Conservation (phyloP, 2,329 filamentous ascomycete species). For the Trichoderma atroviride region DNA sequence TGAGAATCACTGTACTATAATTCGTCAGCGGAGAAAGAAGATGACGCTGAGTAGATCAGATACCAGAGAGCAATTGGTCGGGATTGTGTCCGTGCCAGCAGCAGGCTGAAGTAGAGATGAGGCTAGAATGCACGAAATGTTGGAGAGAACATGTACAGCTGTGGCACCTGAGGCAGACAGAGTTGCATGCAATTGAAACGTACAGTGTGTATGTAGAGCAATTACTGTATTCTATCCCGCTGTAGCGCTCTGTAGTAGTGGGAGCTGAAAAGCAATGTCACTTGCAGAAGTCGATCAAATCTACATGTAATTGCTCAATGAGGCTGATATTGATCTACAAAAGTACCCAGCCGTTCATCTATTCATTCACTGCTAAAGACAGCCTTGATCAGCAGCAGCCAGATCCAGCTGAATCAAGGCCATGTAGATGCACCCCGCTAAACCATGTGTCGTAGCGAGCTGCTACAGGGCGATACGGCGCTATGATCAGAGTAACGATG, state of each 20-base stretch:
- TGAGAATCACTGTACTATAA: constrained; percentile 12
- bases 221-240: not conserved
- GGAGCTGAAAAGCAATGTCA: not conserved
- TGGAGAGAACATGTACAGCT: not conserved
- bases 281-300: not conserved
- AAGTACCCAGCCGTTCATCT: not conserved
- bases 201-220: not conserved
- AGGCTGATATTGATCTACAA: not conserved
- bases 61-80: not conserved
- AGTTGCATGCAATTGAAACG: not conserved
- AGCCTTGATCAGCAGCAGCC: not conserved
- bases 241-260: not conserved
- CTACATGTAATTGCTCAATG: not conserved
- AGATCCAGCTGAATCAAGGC: not conserved
- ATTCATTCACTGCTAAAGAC: not conserved
- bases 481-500: not conserved
- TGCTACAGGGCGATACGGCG: not conserved
- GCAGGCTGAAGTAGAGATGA: constrained; percentile 7
- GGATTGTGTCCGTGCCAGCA: not conserved
- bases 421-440: not conserved
- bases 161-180: not conserved
- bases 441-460: not conserved
- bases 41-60: not conserved
- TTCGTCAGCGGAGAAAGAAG: constrained; percentile 7
- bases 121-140: not conserved